Conservation (phyloP, 495 filamentous ascomycete species). For the Daldinia grandis region DNA sequence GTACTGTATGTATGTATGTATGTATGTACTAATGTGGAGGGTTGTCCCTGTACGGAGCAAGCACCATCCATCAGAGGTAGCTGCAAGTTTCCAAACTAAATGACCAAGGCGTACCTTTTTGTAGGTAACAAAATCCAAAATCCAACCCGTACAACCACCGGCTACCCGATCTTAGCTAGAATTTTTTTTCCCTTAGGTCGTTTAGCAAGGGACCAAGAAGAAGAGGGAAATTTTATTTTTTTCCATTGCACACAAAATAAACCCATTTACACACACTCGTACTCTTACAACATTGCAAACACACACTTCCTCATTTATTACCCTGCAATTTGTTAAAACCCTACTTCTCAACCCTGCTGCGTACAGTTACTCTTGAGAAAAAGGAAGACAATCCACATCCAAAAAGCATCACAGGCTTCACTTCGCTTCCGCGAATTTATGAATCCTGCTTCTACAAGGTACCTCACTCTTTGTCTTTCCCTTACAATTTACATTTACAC, state of each 20-base stretch:
- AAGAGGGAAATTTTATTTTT: constrained; percentile 25
- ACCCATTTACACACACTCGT: constrained; percentile 24
- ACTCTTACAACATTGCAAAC: constrained; percentile 32
- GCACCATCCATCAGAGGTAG: constrained; percentile 16
- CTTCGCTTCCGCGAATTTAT: constrained; percentile 23
- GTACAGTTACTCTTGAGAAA: constrained; percentile 22
- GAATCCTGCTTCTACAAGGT: constrained; percentile 25
- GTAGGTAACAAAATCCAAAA: constrained; percentile 21
- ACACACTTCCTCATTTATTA: constrained; percentile 29
- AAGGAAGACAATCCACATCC: constrained; percentile 18
- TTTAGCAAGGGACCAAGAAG: constrained; percentile 32
- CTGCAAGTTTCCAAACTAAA: constrained; percentile 5
- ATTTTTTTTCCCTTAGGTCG: constrained; percentile 31
- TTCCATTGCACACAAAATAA: constrained; percentile 38
- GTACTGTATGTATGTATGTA: not conserved
- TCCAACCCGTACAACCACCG: constrained; percentile 22
- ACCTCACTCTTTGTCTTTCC: constrained; percentile 31
- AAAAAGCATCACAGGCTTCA: constrained; percentile 21
- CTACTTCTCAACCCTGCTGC: constrained; percentile 14
- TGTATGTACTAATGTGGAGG: not conserved
- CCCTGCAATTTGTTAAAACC: constrained; percentile 32
- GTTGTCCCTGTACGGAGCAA: constrained; percentile 6
- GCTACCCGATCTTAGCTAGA: constrained; percentile 36
- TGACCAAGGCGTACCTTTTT: constrained; percentile 23
- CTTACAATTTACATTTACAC: constrained; percentile 31